Conservation (phyloP, 768 basidiomycete species). For the Postia placenta region DNA sequence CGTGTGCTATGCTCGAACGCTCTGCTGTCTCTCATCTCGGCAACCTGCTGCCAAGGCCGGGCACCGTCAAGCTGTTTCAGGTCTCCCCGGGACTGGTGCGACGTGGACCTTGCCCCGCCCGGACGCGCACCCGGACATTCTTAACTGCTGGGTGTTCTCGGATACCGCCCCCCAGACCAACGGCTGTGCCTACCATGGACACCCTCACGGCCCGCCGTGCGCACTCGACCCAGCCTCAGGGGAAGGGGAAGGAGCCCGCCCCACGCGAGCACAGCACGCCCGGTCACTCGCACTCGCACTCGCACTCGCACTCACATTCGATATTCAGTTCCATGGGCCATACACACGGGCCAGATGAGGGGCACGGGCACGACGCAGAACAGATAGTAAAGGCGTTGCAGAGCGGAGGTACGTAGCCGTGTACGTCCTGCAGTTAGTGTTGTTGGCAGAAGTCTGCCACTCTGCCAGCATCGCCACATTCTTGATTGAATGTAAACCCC, state of each 20-base stretch:
- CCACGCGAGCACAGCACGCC: conserved; percentile 22
- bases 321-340: conserved; percentile 46
- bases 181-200: background rate
- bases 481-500: no score
- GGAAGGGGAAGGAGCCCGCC: conserved; percentile 22
- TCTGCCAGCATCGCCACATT: no score
- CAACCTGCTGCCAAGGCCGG: background rate
- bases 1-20: conserved; percentile 10
- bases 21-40: conserved; percentile 3
- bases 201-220: conserved; percentile 8
- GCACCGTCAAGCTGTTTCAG: background rate
- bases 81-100: background rate
- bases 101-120: background rate
- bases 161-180: background rate
- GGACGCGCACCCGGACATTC: conserved; percentile 1
- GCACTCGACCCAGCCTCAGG: conserved; percentile 10
- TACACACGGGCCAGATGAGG: conserved; percentile 59
- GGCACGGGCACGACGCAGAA: conserved; percentile 55
- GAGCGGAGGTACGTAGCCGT: conserved; percentile 47
- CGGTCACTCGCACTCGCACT: conserved; percentile 34
- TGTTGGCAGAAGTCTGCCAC: no score
- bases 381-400: conserved; percentile 62
- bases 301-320: conserved; percentile 54
- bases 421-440: conserved; percentile 1
- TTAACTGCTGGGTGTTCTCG: background rate